Evolutionary conservation across 1,139 yeast genomes (phyloP), one percentile per base, ranked within the genome.

Genomic region (Candida buenavistaensis): DNA sequence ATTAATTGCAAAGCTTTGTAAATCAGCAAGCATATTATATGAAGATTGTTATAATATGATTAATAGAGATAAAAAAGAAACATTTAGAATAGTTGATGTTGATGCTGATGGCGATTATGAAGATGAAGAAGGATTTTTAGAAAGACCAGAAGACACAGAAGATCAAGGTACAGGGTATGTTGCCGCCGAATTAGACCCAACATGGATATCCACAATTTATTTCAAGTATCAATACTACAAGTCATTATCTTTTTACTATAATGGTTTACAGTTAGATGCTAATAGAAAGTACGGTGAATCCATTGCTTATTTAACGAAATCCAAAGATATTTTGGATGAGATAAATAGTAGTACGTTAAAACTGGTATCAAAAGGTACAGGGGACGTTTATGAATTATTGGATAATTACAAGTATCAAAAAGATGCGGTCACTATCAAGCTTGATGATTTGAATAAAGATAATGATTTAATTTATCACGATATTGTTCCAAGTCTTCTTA

Each of bases 401-500:
- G 76, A 72, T 38, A 63, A 65, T 36, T 60, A 59, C 45, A 72
- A 72, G 40, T 65, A 59, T 37, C 78, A 72, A 38, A 58, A 62
- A 30, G 77, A 72, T 42, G 63, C 73, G 0, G 58, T 74, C 35
- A 58, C 59, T 17, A 66, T 69, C 26, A 75, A 75, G 32, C 52
- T 78, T 28, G 55, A 56, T 3, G 70, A 72, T 7, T 55, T 85
- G 43, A 79, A 72, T 23, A 87, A 85, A 48, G 97, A 92, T 52
- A 92, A 92, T 52, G 97, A 92, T 53, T 82, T 80, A 51, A 87
- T 92, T 29, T 92, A 86, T 51, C 95, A 92, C 55, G 90, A 83
- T 17, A 54, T 72, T 2, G 66, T 90, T 10, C 95, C 95, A 1
- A 70, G 78, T 11, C 64, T 68, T 21, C 74, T 73, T 3, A 67